phyloP scores from a whole-genome alignment of 306 rosid species.

The Vigna angularis region DNA sequence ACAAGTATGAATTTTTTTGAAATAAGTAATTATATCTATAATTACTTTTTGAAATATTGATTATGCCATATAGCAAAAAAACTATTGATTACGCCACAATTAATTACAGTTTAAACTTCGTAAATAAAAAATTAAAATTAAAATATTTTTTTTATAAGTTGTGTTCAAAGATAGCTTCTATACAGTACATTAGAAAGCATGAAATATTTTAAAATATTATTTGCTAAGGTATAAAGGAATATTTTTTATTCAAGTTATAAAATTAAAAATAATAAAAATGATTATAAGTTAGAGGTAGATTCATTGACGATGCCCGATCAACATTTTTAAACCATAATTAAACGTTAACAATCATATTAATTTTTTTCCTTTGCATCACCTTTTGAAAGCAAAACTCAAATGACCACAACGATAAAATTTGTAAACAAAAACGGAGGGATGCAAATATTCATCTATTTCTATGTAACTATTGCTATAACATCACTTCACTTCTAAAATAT shows the following conservation, averaged over 20 bases:
- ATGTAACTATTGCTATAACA: too few relatives aligned
- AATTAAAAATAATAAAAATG: not conserved
- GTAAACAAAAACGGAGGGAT: not conserved
- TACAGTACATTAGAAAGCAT: not conserved
- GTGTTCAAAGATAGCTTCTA: not conserved
- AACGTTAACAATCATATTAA: not conserved
- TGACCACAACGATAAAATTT: not conserved
- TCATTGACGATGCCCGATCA: not conserved
- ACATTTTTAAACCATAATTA: not conserved
- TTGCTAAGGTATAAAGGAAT: not conserved
- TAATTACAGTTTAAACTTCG: not conserved
- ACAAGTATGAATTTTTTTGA: too few relatives aligned
- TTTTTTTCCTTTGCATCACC: not conserved
- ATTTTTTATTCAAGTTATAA: not conserved
- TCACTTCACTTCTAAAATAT: too few relatives aligned
- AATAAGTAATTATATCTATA: too few relatives aligned
- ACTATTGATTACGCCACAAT: not conserved
- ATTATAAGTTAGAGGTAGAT: not conserved
- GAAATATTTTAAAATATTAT: too few relatives aligned
- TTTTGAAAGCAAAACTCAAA: not conserved
- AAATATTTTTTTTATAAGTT: not conserved
- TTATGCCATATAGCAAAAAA: too few relatives aligned
- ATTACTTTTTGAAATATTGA: too few relatives aligned
- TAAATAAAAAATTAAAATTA: not conserved
- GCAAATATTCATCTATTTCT: too few relatives aligned